Conservation (phyloP, 2,329 filamentous ascomycete genomes). For the Cercospora zeina region DNA sequence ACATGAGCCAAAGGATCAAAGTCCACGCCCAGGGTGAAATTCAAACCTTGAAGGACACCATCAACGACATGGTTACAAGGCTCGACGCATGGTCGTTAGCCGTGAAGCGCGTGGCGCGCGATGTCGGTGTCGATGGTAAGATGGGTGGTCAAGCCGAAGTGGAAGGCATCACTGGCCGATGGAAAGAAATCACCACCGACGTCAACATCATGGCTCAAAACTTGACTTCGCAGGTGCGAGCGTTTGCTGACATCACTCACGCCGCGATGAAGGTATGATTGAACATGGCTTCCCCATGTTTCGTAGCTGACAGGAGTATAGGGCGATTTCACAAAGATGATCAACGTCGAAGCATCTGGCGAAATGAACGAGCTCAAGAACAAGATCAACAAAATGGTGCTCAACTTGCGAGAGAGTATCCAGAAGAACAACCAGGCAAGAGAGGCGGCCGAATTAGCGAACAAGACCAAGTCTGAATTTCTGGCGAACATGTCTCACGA, state of each 20-base stretch:
- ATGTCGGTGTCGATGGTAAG: slow-evolving; percentile 96
- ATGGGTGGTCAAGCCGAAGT: slow-evolving; percentile 98
- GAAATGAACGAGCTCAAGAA: slow-evolving; percentile 99
- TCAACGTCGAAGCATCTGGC: slow-evolving; percentile 94
- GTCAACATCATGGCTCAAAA: slow-evolving; percentile 88
- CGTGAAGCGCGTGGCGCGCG: slow-evolving; percentile 90
- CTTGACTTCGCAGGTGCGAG: slow-evolving; percentile 91
- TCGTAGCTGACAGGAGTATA: background rate
- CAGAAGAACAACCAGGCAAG: slow-evolving; percentile 94
- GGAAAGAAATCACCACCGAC: slow-evolving; percentile 97
- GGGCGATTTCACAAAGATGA: slow-evolving; percentile 93
- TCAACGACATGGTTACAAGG: slow-evolving; percentile 98
- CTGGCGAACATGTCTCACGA: slow-evolving; percentile 99
- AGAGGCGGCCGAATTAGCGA: slow-evolving; percentile 92
- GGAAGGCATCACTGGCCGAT: slow-evolving; percentile 85
- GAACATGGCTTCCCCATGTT: background rate
- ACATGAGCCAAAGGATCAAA: slow-evolving; percentile 94
- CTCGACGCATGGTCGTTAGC: slow-evolving; percentile 95
- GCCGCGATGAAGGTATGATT: slow-evolving; percentile 70
- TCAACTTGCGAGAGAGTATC: slow-evolving; percentile 90
- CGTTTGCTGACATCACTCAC: slow-evolving; percentile 98
- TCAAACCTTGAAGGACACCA: slow-evolving; percentile 88
- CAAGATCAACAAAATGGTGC: slow-evolving; percentile 99
- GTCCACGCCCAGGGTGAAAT: slow-evolving; percentile 96
- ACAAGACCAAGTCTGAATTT: slow-evolving; percentile 98